Evolutionary conservation across 2,329 filamentous ascomycete species (phyloP), one percentile per base, ranked within the genome.

Genomic region (Chaetomiaceae sp.): DNA sequence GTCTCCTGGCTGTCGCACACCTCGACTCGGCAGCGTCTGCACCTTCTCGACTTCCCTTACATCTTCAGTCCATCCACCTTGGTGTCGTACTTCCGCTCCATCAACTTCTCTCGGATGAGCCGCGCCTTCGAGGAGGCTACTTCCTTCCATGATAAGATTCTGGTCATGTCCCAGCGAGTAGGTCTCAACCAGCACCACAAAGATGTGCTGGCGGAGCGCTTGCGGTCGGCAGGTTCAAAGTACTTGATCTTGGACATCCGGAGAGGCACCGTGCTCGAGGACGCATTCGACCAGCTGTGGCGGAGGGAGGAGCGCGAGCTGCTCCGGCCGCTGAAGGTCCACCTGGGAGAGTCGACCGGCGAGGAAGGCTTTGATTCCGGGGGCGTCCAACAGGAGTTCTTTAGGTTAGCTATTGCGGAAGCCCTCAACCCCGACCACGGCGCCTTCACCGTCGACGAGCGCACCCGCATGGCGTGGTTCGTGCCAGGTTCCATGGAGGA

Each of bases 351-450:
- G 65, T 85, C 89, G 31, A 77, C 78, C 49, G 89, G 90, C 27
- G 94, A 97, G 68, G 85, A 95, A 67, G 94, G 94, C 0, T 83
- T 95, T 31, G 94, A 99, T 68, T 90, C 92, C 45, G 94, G 94
- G 39, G 94, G 94, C 58, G 91, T 99, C 1, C 92, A 96, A 63
- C 91, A 96, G 67, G 94, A 99, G 59, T 97, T 96, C 67, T 97
- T 99, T 72, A 84, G 90, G 15, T 72, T 96, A 25, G 84, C 89
- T 17, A 84, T 96, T 61, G 82, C 83, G 1, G 86, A 95, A 64
- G 88, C 88, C 3, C 78, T 97, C 42, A 79, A 89, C 62, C 87
- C 89, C 4, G 79, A 84, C 39, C 89, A 88, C 64, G 91, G 87
- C 1, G 83, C 88, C 50, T 97, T 97, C 67, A 87, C 84, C 0